phyloP scores from a whole-genome alignment of 139 green algal species.

The Haematococcus lacustris region DNA sequence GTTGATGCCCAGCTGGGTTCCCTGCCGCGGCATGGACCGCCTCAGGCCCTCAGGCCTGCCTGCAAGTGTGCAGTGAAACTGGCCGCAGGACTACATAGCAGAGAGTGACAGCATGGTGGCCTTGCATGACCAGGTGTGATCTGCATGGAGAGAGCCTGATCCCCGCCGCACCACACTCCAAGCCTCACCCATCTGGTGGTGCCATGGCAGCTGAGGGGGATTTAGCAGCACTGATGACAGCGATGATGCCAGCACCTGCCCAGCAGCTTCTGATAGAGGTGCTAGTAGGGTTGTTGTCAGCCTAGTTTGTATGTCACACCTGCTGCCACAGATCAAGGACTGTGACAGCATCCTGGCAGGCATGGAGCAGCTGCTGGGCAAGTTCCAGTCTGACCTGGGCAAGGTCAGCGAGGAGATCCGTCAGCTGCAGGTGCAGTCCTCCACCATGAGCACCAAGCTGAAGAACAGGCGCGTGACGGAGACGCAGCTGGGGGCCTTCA shows the following conservation, averaged over 20 bases:
- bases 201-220: too few species aligned
- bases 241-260: neutral
- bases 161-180: neutral
- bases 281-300: neutral
- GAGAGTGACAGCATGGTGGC: conserved; percentile 85
- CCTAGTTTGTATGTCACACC: neutral
- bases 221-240: neutral
- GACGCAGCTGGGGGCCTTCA: conserved; percentile 66
- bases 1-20: neutral
- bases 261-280: neutral
- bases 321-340: conserved; percentile 60
- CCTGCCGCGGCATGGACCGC: neutral
- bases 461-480: conserved; percentile 72
- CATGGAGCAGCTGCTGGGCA: conserved; percentile 85
- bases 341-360: conserved; percentile 81
- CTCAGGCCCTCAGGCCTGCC: neutral
- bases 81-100: conserved; percentile 76
- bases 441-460: conserved; percentile 81
- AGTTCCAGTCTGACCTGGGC: conserved; percentile 80
- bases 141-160: neutral
- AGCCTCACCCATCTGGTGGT: neutral
- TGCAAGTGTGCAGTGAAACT: neutral
- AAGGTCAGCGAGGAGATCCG: conserved; percentile 69
- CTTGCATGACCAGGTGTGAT: conserved; percentile 73
- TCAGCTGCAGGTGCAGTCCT: conserved; percentile 72